Evolutionary conservation across 108 stramenopile species (phyloP), one percentile per base, ranked within the genome.

Genomic region (Pseudonitzschia multiseries): DNA sequence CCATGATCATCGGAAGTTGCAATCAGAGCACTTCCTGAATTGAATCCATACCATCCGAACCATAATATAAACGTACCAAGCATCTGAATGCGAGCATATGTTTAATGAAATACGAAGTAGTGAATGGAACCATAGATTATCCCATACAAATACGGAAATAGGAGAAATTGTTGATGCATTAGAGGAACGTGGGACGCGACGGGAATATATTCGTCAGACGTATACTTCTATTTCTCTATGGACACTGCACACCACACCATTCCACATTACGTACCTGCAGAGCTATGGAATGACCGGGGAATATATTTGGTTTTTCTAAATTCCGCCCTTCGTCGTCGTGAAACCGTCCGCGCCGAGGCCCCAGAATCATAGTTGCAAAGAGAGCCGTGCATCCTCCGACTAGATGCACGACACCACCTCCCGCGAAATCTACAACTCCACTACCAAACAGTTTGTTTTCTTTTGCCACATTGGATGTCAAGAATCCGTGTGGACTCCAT

Each of bases 21-120:
- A 15, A 69, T 57, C 17, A 93, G 81, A 24, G 93, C 91, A 36
- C 87, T 89, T 17, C 92, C 94, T 10, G 85, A 80, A 83, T 96
- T 97, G 93, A 97, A 97, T 27, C 95, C 96, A 70, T 96, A 96
- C 97, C 97, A 98, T 42, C 96, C 97, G 59, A 96, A 88, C 96
- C 96, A 96, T 8, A 98, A 89, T 73, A 93, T 81, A 36, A 84
- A 56, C 8, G 81, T 77, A 15, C 81, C 84, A 70, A 85, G 81
- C 75, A 82, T 80, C 81, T 83, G 42, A 2, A 36, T 36, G 36
- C 33, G 32, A 42, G 8, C 42, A 42, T 42, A 9, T 9, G 10
- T 42, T 42, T 42, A 42, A 42, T 9, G 42, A 42, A 42, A 61
- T 61, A 24, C 29, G 6, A 21, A 12, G 8, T n/a, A 22, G 22